Evolutionary conservation across 2,329 filamentous ascomycete species (phyloP), one percentile per base, ranked within the genome.

Genomic region (Penicillium sp.): DNA sequence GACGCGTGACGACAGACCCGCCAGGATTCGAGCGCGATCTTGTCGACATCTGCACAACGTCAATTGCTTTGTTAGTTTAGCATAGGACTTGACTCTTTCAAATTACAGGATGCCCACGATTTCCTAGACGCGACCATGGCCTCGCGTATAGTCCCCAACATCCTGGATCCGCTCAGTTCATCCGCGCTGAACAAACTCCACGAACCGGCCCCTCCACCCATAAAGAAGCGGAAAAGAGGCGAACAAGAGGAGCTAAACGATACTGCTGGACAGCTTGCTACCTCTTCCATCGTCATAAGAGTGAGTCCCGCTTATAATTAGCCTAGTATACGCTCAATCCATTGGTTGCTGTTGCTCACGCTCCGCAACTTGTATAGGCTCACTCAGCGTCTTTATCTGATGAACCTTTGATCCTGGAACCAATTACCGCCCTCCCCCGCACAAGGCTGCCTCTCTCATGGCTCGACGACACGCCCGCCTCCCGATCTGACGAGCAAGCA

Each of bases 361-460:
- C 52, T 49, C 29, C n/a, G 13, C 53, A 48, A 47, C 46, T 56
- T 44, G 29, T 44, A 39, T 40, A 76, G 74, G 68, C 73, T 52
- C 70, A 70, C 46, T 63, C 66, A 21, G 65, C 68, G 27, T 72
- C 74, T 32, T 58, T 69, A 55, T 69, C 69, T 21, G 68, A 73
- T 37, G 67, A 70, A 35, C 65, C 68, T 3, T 66, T 72, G 38
- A 65, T 66, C 18, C 63, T 77, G 15, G 61, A 68, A 25, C 72
- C 75, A 6, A 69, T 77, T 44, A 61, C 67, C 6, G 54, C 69
- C 6, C 55, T 77, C 7, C 68, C 72, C 21, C 73, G 75, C 41
- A 70, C 68, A 5, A 62, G 61, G 25, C 46, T 77, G 10, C 73
- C 73, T 3, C 60, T 77, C 6, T 69, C 69, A 51, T 77, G 73